Evolutionary conservation across 306 rosid genomes (phyloP).

Genomic region (Aeschynomene evenia): DNA sequence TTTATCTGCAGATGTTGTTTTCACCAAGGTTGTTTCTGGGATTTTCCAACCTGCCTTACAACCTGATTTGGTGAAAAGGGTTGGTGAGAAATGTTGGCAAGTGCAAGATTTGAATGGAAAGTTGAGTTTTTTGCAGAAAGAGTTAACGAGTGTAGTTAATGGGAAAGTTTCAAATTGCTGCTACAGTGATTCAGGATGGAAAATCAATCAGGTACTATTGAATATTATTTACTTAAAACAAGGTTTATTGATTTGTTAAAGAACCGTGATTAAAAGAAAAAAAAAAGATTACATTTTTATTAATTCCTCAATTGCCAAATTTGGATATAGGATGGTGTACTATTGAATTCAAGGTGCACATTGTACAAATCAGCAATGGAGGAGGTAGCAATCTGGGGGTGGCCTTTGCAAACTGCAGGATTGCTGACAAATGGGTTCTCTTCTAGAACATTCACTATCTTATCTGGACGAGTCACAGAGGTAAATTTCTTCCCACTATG

Average conservation of each 20-base stretch:
- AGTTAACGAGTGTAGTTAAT: constrained; percentile 42
- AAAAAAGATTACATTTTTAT: not conserved
- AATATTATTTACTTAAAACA: not conserved
- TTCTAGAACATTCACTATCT: constrained; percentile 50
- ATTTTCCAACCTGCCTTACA: constrained; percentile 44
- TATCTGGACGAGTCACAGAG: constrained; percentile 85
- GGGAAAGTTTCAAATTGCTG: constrained; percentile 66
- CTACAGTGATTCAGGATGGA: constrained; percentile 45
- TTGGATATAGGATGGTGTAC: constrained; percentile 62
- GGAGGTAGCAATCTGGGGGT: constrained; percentile 82
- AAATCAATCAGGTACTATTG: constrained; percentile 68
- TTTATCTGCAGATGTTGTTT: constrained; percentile 38
- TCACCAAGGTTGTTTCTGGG: constrained; percentile 39
- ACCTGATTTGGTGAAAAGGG: constrained; percentile 41
- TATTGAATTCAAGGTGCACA: constrained; percentile 67
- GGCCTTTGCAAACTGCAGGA: constrained; percentile 97
- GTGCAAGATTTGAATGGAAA: constrained; percentile 60
- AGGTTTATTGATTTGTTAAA: not conserved
- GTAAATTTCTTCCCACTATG: constrained; percentile 35
- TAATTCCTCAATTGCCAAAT: not conserved
- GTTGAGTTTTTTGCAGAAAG: constrained; percentile 62
- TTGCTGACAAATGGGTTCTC: constrained; percentile 66
- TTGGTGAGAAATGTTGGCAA: constrained; percentile 46
- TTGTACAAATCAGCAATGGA: constrained; percentile 71
- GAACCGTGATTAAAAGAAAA: no score